Conservation (phyloP, 2,329 filamentous ascomycete species). For the Apiospora arundinis region DNA sequence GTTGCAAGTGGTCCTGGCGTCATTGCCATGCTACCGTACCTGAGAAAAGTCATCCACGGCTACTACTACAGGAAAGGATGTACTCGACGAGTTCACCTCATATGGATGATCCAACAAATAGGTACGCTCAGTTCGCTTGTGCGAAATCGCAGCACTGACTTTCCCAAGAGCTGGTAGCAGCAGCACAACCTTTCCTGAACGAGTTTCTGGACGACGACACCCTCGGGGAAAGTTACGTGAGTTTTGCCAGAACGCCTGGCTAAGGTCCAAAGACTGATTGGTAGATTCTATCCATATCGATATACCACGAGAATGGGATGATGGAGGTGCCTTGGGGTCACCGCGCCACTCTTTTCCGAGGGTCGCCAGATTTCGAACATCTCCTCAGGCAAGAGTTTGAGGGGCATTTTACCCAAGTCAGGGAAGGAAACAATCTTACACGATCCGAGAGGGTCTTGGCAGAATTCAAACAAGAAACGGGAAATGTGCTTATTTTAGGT, state of each 20-base stretch:
- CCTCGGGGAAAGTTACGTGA: conserved; percentile 8
- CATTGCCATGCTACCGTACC: conserved; percentile 20
- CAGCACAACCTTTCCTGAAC: background rate
- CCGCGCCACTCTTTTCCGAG: conserved; percentile 4
- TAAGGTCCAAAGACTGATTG: background rate
- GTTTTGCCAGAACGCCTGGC: background rate
- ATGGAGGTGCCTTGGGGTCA: background rate
- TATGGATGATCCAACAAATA: conserved; percentile 1
- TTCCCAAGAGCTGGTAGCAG: conserved; percentile 1
- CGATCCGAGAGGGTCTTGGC: conserved; percentile 6
- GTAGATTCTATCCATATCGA: conserved; percentile 18
- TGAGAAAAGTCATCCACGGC: conserved; percentile 19
- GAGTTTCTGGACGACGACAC: conserved; percentile 12
- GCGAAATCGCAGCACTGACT: conserved; percentile 2
- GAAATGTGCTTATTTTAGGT: conserved; percentile 15
- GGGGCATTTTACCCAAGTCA: background rate
- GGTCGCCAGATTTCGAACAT: conserved; percentile 2
- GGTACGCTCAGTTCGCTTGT: conserved; percentile 12
- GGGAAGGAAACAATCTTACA: background rate
- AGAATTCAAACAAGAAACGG: conserved; percentile 1
- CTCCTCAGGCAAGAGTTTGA: background rate
- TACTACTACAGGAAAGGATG: conserved; percentile 19
- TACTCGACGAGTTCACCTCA: conserved; percentile 12
- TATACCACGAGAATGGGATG: conserved; percentile 1
- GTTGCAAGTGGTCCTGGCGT: conserved; percentile 20